These are phyloP conservation scores for Zygoascus biomembranicola DNA, from an alignment of 805 yeast species.

Conservation along the genomic window DNA sequence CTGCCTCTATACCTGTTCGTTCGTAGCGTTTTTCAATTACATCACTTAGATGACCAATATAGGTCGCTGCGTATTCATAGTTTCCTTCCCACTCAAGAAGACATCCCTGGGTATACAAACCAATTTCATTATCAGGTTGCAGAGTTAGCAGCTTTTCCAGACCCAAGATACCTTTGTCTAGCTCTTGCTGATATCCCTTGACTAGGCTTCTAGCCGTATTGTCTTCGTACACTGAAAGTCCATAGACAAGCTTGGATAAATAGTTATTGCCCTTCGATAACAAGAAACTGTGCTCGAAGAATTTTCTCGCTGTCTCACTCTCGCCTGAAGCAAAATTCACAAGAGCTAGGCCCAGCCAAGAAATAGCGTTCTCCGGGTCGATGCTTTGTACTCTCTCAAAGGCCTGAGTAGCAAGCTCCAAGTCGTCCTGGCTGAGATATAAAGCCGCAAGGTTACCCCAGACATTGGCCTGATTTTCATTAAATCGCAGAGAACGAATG, in stretches of 20 bases:
- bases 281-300: slow-evolving; percentile 71
- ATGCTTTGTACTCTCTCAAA: slow-evolving; percentile 68
- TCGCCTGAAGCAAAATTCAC: slow-evolving; percentile 28
- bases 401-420: slow-evolving; percentile 63
- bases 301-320: slow-evolving; percentile 41
- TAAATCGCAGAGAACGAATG: slow-evolving; percentile 67
- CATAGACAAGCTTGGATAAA: slow-evolving; percentile 64
- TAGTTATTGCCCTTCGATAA: slow-evolving; percentile 69
- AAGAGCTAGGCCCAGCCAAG: slow-evolving; percentile 88
- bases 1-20: slow-evolving; percentile 39
- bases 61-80: slow-evolving; percentile 43
- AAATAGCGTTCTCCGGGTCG: slow-evolving; percentile 62
- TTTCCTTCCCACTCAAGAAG: slow-evolving; percentile 61
- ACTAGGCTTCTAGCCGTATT: neutral
- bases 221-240: slow-evolving; percentile 39
- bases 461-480: slow-evolving; percentile 54
- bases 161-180: slow-evolving; percentile 28
- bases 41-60: slow-evolving; percentile 14
- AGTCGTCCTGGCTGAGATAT: slow-evolving; percentile 60
- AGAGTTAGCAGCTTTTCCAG: slow-evolving; percentile 47
- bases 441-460: slow-evolving; percentile 83
- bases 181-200: slow-evolving; percentile 6
- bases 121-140: slow-evolving; percentile 26
- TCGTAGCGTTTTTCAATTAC: slow-evolving; percentile 52
- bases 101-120: slow-evolving; percentile 23